Evolutionary conservation across 2,329 filamentous ascomycete genomes (phyloP).

Genomic region (Penicillium fuscoglaucum): DNA sequence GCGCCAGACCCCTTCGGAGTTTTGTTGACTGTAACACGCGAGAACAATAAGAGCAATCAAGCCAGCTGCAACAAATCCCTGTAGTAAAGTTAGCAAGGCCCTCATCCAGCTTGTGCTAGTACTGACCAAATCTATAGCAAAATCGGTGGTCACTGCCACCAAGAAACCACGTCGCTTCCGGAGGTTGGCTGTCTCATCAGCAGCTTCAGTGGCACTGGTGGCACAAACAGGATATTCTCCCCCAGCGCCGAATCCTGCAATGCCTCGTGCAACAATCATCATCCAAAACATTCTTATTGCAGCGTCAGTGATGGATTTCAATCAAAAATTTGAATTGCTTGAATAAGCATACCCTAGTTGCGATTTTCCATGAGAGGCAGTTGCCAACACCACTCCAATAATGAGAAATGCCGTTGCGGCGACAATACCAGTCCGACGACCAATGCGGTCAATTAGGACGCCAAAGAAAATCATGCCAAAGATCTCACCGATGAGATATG

Average conservation of each 20-base stretch:
- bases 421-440: no score
- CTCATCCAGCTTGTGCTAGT: neutral
- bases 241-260: constrained; percentile 44
- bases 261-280: constrained; percentile 41
- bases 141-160: constrained; percentile 28
- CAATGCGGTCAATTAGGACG: no score
- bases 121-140: constrained; percentile 27
- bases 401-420: no score
- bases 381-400: no score
- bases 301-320: neutral
- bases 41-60: constrained; percentile 20
- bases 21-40: constrained; percentile 23
- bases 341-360: no score
- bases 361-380: no score
- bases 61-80: constrained; percentile 25
- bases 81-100: neutral
- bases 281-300: constrained; percentile 49
- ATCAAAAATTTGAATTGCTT: no score
- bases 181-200: constrained; percentile 25
- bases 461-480: no score
- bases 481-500: no score
- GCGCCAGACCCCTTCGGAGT: constrained; percentile 48
- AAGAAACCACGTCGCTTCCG: constrained; percentile 28
- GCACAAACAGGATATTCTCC: constrained; percentile 37
- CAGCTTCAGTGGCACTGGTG: constrained; percentile 28